Evolutionary conservation across 495 filamentous ascomycete genomes (phyloP), one percentile per base, ranked within the genome.

Genomic region (Extremus antarcticus): DNA sequence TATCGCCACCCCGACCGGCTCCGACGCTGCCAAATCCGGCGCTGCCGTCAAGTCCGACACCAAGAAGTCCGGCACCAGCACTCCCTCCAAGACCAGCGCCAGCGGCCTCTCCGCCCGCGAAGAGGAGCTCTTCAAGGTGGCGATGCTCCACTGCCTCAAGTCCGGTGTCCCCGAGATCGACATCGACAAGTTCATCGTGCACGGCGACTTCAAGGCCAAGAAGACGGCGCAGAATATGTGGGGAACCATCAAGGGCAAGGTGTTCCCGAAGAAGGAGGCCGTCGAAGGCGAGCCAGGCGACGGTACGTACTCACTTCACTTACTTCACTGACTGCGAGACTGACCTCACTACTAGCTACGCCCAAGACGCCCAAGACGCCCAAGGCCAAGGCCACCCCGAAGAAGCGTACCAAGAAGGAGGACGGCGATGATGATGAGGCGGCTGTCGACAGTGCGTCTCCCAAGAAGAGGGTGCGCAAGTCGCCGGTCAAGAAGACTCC

Each of bases 211-310:
- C 47, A 55, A 60, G 25, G 56, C 57, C 21, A 3, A 11, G n/a
- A 60, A 60, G 57, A 60, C 57, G 2, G 57, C 57, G 24, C 16
- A 3, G 40, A 60, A 60, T 25, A 56, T 47, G 19, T 60, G 57
- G 57, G 53, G 47, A 45, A 40, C 13, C 9, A 51, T 60, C 49
- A 60, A 60, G 53, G 47, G 46, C 40, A 60, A 60, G 41, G 15
- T 60, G 24, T 9, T 13, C 11, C 35, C 47, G 8, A 51, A 20
- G 49, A 32, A 32, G 24, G 32, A 51, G 23, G 25, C 16, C 29
- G 49, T 15, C n/a, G 49, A 35, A 16, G 49, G n/a, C 7, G 29
- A 39, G 25, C 13, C 23, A 7, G 46, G 46, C 17, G 46, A 3
- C 17, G 41, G 41, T 45, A 45, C 20, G 46, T 48, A 16, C 10